These are phyloP conservation scores for Paxillus involutus DNA, from an alignment of 768 basidiomycete species.

Conservation along the genomic window DNA sequence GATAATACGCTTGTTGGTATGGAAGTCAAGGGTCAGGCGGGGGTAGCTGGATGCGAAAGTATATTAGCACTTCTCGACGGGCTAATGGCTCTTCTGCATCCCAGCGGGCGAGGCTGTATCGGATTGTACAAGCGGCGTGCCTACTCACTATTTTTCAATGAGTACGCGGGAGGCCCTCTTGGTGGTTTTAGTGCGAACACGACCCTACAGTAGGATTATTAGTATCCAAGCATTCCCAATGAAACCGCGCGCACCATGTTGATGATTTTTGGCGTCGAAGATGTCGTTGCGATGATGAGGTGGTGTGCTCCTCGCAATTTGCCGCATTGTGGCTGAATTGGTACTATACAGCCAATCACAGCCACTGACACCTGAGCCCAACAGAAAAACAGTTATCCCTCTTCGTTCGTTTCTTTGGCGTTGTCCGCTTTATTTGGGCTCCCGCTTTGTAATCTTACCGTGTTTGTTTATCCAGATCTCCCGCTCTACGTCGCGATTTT, in stretches of 20 bases:
- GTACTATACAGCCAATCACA: constrained; percentile 27
- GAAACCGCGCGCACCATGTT: constrained; percentile 49
- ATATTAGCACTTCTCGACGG: not conserved
- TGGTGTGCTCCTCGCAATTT: constrained; percentile 6
- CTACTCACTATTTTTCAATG: constrained; percentile 96
- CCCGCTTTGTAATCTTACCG: too few species aligned
- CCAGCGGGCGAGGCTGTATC: not conserved
- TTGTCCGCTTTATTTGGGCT: too few species aligned
- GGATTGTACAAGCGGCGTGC: not conserved
- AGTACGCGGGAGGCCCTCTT: constrained; percentile 98
- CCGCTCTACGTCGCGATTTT: too few species aligned
- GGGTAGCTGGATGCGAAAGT: constrained; percentile 71
- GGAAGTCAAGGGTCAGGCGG: constrained; percentile 97
- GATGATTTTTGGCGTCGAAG: constrained; percentile 24
- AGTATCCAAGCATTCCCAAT: constrained; percentile 12
- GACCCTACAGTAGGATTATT: constrained; percentile 60
- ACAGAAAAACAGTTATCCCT: too few species aligned
- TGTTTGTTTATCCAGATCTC: too few species aligned
- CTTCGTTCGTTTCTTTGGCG: too few species aligned
- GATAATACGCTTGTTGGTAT: constrained; percentile 99
- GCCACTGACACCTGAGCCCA: too few species aligned
- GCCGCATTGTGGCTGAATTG: constrained; percentile 24
- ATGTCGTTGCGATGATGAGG: constrained; percentile 11
- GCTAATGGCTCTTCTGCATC: too few species aligned
- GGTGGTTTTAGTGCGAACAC: constrained; percentile 99